Percentiles rank a stretch among this genome's conserved stretches.
Evolutionary conservation across 257 asterid species (phyloP).

Genomic region (Solanum clarkiae): DNA sequence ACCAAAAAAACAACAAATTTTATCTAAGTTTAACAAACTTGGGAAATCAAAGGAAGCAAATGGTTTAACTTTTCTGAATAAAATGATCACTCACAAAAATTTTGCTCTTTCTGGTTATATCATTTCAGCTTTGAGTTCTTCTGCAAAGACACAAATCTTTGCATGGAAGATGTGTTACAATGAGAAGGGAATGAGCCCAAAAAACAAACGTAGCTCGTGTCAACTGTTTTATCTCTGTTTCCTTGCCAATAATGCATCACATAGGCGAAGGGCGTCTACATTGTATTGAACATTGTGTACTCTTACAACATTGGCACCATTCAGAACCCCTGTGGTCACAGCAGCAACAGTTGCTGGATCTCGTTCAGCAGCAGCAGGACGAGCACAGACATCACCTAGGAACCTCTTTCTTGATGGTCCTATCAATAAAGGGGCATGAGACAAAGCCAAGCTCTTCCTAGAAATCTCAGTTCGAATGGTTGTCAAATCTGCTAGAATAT

Average conservation of each 20-base stretch:
- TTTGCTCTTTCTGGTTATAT: background rate
- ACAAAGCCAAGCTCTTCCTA: constrained; percentile 46
- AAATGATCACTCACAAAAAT: background rate
- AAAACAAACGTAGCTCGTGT: background rate
- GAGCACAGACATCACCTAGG: constrained; percentile 67
- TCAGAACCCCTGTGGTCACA: constrained; percentile 49
- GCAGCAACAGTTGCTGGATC: constrained; percentile 79
- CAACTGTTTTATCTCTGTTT: background rate
- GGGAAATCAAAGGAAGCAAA: background rate
- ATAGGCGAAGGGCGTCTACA: constrained; percentile 59
- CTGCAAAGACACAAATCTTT: background rate
- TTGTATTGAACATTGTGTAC: constrained; percentile 73
- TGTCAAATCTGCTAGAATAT: constrained; percentile 44
- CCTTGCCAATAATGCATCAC: constrained; percentile 71
- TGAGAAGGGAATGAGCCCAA: background rate
- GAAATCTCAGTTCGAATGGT: constrained; percentile 45
- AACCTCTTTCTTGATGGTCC: constrained; percentile 94
- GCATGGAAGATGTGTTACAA: background rate
- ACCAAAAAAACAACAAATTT: no score
- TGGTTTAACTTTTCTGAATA: background rate
- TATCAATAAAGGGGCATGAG: constrained; percentile 58
- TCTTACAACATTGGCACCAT: constrained; percentile 78
- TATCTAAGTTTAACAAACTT: background rate
- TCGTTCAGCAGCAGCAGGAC: constrained; percentile 33
- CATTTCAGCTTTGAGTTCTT: background rate